A percentile compares a stretch with the other conserved stretches of the same genome.
phyloP scores from a whole-genome alignment of 768 basidiomycete genomes.

The Hortiboletus flavorubellus region DNA sequence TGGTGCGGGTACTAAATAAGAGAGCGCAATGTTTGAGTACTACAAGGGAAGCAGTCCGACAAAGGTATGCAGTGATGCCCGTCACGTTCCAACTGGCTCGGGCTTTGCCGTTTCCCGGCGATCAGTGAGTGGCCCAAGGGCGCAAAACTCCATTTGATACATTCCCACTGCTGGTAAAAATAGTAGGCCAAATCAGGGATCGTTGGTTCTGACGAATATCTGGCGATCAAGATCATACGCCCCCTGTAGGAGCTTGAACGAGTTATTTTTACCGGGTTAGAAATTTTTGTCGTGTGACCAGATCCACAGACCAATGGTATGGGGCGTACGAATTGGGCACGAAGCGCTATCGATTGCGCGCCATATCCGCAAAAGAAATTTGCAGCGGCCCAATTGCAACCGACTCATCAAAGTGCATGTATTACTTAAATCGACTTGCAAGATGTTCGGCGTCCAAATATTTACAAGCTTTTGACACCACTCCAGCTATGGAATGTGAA shows the following conservation, averaged over 20 bases:
- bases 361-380: neutral
- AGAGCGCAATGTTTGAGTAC: too few species aligned
- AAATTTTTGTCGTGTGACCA: too few species aligned
- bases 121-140: neutral
- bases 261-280: neutral
- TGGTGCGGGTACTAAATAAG: too few species aligned
- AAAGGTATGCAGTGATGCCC: too few species aligned
- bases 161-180: too few species aligned
- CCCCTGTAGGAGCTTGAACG: neutral
- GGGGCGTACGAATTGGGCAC: too few species aligned
- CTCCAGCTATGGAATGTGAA: neutral
- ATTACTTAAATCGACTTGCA: neutral
- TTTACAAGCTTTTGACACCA: constrained; percentile 1
- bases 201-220: too few species aligned
- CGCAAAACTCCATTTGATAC: neutral
- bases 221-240: too few species aligned
- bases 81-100: too few species aligned
- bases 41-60: too few species aligned
- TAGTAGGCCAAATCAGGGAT: too few species aligned
- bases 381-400: neutral
- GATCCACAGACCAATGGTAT: too few species aligned
- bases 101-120: neutral
- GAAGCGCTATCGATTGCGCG: neutral
- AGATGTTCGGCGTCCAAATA: neutral
- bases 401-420: neutral